Conservation (phyloP, 805 yeast species). For the Yamadazyma scolyti region DNA sequence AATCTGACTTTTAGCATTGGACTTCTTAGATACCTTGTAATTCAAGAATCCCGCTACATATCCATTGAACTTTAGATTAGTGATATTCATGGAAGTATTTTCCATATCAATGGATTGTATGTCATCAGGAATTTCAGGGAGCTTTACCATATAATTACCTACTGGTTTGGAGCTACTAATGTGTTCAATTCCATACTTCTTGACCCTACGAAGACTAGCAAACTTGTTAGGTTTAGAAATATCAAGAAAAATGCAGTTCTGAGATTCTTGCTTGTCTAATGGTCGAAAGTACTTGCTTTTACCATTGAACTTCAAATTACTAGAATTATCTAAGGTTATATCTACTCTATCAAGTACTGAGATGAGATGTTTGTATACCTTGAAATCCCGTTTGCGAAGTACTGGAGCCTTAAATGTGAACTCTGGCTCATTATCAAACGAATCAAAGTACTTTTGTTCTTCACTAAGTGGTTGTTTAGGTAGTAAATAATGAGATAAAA, state of each 20-base stretch:
- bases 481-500: too few relatives aligned
- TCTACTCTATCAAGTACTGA: slow-evolving; percentile 17
- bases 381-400: not conserved
- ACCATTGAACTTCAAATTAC: slow-evolving; percentile 14
- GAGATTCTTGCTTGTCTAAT: slow-evolving; percentile 4
- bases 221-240: slow-evolving; percentile 6
- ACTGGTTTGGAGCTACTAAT: not conserved
- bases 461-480: too few relatives aligned
- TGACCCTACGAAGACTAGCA: slow-evolving; percentile 1
- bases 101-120: not conserved
- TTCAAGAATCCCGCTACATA: too few relatives aligned
- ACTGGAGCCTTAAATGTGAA: slow-evolving; percentile 6
- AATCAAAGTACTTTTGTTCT: slow-evolving; percentile 4
- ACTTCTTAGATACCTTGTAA: too few relatives aligned
- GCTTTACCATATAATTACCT: slow-evolving; percentile 3
- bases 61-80: slow-evolving; percentile 3
- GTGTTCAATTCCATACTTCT: slow-evolving; percentile 5
- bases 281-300: slow-evolving; percentile 27
- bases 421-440: slow-evolving; percentile 4
- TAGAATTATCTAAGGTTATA: slow-evolving; percentile 11
- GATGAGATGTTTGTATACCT: slow-evolving; percentile 12
- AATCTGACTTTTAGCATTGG: too few relatives aligned
- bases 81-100: not conserved
- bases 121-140: slow-evolving; percentile 1
- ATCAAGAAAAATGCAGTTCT: slow-evolving; percentile 1